Base-by-base conservation (phyloP, 352 stramenopile species). In the Pythium coloratum region DNA sequence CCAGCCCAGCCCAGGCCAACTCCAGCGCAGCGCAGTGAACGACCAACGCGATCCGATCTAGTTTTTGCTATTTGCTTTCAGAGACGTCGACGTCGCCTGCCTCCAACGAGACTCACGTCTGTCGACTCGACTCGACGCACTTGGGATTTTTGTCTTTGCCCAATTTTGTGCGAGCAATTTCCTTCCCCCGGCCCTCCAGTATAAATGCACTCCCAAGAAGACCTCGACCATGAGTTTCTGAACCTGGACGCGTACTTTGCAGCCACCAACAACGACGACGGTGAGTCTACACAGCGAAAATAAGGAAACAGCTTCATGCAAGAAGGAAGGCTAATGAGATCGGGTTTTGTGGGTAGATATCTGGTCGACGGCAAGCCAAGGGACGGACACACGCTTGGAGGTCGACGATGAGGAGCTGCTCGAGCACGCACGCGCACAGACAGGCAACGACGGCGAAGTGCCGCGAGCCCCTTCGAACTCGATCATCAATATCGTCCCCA, bases 171-270 rank as follows among this genome's bases (percentile, higher is more conserved):
- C 58, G 59, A 46, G 59, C 46, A 53, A 53, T 0, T 54, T 28
- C 49, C 36, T 8, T 33, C 38, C 16, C 42, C 0, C 18, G 26
- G 12, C 26, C n/a, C 50, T 46, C 10, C 36, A 56, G 10, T 36
- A 24, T 55, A 62, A 53, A 77, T 77, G 67, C 67, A 72, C 57
- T 53, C 72, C 12, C 65, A 73, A 13, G 60, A 72, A 8, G 72
- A 76, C 49, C 62, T 78, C 40, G 72, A 76, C 26, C 59, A 69
- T 46, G 65, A 76, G 10, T 73, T 76, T 28, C 59, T 78, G 40
- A 78, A 71, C 69, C 76, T 78, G 28, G 72, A 76, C 51, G 60
- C 49, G 4, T 78, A 76, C 62, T 76, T 78, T 26, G 69, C 49
- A 1, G 59, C 59, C 34, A 58, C 73, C 50, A 70, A 70, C 32